phyloP scores from a whole-genome alignment of 768 basidiomycete genomes.

The Pisolithus sp. region DNA sequence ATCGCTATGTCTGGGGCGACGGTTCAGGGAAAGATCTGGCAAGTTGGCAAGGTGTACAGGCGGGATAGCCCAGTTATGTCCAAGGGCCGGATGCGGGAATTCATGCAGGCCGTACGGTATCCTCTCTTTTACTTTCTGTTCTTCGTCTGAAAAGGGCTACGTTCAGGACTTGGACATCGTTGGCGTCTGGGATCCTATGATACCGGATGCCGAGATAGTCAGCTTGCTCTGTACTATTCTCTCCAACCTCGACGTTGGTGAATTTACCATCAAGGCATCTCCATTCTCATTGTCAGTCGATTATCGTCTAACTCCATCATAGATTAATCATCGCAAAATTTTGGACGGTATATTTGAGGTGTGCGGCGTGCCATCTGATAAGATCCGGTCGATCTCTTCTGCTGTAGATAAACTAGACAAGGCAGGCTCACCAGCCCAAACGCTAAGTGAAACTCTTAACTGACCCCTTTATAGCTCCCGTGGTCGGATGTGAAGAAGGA shows the following conservation, averaged over 20 bases:
- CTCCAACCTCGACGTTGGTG: slow-evolving; percentile 80
- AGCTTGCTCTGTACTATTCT: slow-evolving; percentile 77
- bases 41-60: slow-evolving; percentile 98
- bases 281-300: background rate
- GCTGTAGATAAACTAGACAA: slow-evolving; percentile 99
- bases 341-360: slow-evolving; percentile 96
- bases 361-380: slow-evolving; percentile 87
- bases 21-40: slow-evolving; percentile 82
- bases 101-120: slow-evolving; percentile 82
- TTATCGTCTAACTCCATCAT: slow-evolving; percentile 4
- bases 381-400: slow-evolving; percentile 87
- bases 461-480: slow-evolving; percentile 45
- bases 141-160: background rate
- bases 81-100: slow-evolving; percentile 98
- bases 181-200: slow-evolving; percentile 92
- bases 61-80: slow-evolving; percentile 96
- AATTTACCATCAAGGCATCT: slow-evolving; percentile 85
- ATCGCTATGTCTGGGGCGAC: slow-evolving; percentile 93
- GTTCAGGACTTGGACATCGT: slow-evolving; percentile 90
- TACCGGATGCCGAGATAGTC: slow-evolving; percentile 91
- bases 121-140: background rate
- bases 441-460: background rate
- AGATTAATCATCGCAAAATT: slow-evolving; percentile 96
- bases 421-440: slow-evolving; percentile 33
- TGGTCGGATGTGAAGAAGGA: slow-evolving; percentile 93